These are phyloP conservation scores for Botryosphaeria dothidea DNA, from an alignment of 2,329 filamentous ascomycete species.

Conservation along the genomic window DNA sequence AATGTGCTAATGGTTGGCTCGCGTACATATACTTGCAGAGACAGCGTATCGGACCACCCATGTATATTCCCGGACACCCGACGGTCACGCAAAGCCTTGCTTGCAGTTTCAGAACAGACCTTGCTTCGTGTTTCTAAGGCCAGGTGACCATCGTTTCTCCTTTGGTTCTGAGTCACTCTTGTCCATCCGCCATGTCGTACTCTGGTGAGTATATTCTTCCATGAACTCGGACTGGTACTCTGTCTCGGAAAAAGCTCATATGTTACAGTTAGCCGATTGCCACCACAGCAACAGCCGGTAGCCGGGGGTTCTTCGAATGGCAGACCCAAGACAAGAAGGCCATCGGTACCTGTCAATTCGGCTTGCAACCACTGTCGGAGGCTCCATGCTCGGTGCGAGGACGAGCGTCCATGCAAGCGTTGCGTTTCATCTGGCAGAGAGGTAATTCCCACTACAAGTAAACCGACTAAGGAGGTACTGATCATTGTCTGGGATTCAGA, in stretches of 20 bases:
- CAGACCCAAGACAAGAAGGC: background rate
- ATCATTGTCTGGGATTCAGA: background rate
- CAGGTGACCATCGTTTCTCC: background rate
- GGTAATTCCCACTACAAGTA: background rate
- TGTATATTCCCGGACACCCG: background rate
- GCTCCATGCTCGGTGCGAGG: conserved; percentile 8
- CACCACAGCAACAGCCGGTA: background rate
- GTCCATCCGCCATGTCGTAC: background rate
- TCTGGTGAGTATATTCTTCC: background rate
- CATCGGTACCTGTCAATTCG: conserved; percentile 5
- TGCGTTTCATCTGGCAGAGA: conserved; percentile 9
- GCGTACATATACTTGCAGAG: conserved; percentile 7
- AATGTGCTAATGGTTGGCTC: background rate
- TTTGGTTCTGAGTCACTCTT: background rate
- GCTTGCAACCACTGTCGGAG: conserved; percentile 13
- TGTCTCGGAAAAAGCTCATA: background rate
- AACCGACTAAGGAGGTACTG: background rate
- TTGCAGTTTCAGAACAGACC: background rate
- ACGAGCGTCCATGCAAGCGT: background rate
- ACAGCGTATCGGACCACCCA: background rate
- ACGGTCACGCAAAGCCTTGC: background rate
- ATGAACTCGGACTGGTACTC: background rate
- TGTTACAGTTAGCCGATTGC: background rate
- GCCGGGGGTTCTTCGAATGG: background rate
- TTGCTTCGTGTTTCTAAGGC: background rate